Evolutionary conservation across 441 rosid species (phyloP).

Genomic region (Adansonia grandidieri): DNA sequence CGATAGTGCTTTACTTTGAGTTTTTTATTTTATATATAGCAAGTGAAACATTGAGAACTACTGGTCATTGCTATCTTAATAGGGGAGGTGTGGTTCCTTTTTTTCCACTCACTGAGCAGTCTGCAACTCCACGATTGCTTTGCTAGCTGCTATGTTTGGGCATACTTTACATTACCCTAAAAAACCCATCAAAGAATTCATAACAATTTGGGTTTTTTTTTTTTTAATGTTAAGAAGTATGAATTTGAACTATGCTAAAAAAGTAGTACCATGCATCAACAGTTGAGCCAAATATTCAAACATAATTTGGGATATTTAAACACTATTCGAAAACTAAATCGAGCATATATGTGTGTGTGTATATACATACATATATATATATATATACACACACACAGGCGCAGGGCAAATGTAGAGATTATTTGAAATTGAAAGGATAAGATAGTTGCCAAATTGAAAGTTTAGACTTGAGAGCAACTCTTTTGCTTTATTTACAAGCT

Average conservation of each 20-base stretch:
- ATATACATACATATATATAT: no score
- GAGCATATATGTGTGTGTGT: no score
- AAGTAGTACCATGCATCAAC: no score
- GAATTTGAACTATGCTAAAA: no score
- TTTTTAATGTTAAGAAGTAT: no score
- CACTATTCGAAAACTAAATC: no score
- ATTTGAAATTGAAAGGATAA: not conserved
- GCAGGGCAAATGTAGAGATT: no score
- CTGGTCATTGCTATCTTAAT: constrained; percentile 26
- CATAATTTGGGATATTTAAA: no score
- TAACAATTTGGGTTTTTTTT: not conserved
- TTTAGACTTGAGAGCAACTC: not conserved
- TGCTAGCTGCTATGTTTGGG: constrained; percentile 29
- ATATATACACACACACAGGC: no score
- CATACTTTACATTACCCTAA: not conserved
- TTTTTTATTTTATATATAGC: not conserved
- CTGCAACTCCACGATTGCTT: constrained; percentile 12
- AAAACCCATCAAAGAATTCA: not conserved
- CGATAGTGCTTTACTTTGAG: not conserved
- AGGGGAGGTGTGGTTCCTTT: constrained; percentile 26
- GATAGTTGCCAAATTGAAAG: not conserved
- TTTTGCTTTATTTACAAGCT: constrained; percentile 23
- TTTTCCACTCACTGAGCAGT: not conserved
- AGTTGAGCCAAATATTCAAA: no score
- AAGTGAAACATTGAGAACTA: constrained; percentile 15